phyloP scores from a whole-genome alignment of 768 basidiomycete species.

The Hemileccinum impolitum region DNA sequence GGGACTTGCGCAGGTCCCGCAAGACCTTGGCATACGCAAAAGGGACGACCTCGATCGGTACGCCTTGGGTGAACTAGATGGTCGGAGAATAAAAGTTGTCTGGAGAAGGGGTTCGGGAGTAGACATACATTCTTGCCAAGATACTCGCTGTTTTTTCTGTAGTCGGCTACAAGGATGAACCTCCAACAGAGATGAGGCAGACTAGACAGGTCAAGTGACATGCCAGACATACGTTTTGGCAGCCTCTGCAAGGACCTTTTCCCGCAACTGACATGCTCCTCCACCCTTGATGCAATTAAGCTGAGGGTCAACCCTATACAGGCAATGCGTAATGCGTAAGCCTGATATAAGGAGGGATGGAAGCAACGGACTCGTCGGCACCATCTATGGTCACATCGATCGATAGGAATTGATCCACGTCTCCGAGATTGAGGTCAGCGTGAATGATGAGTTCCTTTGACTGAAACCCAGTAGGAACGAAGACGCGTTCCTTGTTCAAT shows the following conservation, averaged over 20 bases:
- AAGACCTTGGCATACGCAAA: slow-evolving; percentile 93
- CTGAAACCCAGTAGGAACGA: slow-evolving; percentile 95
- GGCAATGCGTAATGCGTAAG: neutral
- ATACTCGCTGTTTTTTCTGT: slow-evolving; percentile 83
- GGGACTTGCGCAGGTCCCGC: slow-evolving; percentile 54
- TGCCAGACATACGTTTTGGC: slow-evolving; percentile 62
- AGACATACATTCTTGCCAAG: slow-evolving; percentile 77
- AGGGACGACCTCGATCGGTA: slow-evolving; percentile 95
- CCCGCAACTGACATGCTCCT: slow-evolving; percentile 92
- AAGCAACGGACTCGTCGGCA: slow-evolving; percentile 79
- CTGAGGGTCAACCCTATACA: slow-evolving; percentile 69
- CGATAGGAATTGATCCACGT: slow-evolving; percentile 81
- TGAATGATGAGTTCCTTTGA: slow-evolving; percentile 91
- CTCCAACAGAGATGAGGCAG: slow-evolving; percentile 52
- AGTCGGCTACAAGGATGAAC: slow-evolving; percentile 91
- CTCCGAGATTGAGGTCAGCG: slow-evolving; percentile 74
- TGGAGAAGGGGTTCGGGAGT: neutral
- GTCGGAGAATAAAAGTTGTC: neutral
- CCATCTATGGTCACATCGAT: slow-evolving; percentile 99
- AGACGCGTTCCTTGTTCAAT: slow-evolving; percentile 76
- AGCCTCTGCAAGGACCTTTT: slow-evolving; percentile 97
- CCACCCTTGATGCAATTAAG: slow-evolving; percentile 97
- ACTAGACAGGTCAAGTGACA: neutral
- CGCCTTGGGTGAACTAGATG: slow-evolving; percentile 74
- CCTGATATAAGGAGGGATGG: neutral